Evolutionary conservation across 331 rosid species (phyloP).

Genomic region (Prunus yedoensis): DNA sequence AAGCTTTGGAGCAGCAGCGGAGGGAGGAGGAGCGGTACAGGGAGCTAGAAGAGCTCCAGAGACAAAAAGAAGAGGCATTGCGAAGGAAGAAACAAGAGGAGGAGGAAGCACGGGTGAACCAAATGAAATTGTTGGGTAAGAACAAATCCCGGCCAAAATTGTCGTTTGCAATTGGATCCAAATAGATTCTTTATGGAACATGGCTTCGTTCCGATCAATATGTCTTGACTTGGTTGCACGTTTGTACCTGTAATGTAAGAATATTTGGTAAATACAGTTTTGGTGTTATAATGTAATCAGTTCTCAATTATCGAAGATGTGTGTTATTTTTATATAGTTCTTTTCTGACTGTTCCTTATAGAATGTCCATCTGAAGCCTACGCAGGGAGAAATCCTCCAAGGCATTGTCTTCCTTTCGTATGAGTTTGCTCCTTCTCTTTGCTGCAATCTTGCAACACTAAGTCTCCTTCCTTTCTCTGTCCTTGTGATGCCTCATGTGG

Average conservation of each 20-base stretch:
- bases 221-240: constrained; percentile 20
- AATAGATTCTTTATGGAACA: constrained; percentile 34
- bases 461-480: too few relatives aligned
- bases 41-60: constrained; percentile 92
- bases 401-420: too few relatives aligned
- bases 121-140: constrained; percentile 87
- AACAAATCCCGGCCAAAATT: constrained; percentile 92
- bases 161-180: constrained; percentile 89
- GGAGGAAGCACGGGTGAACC: constrained; percentile 80
- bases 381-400: too few relatives aligned
- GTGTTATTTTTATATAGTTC: not conserved
- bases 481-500: too few relatives aligned
- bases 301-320: not conserved
- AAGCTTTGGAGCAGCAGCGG: constrained; percentile 86
- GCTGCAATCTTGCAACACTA: too few relatives aligned
- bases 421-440: too few relatives aligned
- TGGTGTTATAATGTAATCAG: not conserved
- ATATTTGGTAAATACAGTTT: constrained; percentile 1
- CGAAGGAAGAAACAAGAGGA: constrained; percentile 82
- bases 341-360: too few relatives aligned
- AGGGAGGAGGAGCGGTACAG: constrained; percentile 93
- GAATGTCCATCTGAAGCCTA: too few relatives aligned
- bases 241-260: constrained; percentile 26
- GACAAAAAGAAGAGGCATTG: constrained; percentile 92
- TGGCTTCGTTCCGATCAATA: not conserved